phyloP scores from a whole-genome alignment of 2,329 filamentous ascomycete species.

The Trichoderma sp. region DNA sequence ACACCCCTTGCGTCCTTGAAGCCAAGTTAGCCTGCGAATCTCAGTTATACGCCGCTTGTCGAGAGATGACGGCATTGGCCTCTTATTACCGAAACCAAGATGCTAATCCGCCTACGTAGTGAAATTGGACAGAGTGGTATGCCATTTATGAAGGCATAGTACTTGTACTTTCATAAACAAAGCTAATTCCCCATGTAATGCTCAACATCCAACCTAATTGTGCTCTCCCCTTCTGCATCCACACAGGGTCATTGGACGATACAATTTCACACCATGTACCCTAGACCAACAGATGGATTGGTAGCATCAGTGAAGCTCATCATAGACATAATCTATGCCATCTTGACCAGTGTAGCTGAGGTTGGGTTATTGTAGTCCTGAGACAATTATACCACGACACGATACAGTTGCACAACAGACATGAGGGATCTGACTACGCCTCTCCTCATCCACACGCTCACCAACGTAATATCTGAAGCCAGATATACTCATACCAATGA shows the following conservation, averaged over 20 bases:
- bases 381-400: background rate
- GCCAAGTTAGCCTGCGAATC: too few species aligned
- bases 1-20: too few species aligned
- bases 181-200: background rate
- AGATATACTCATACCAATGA: background rate
- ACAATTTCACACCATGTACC: background rate
- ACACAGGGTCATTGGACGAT: background rate
- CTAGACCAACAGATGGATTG: background rate
- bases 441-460: background rate
- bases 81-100: too few species aligned
- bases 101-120: background rate
- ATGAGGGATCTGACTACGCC: background rate
- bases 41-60: too few species aligned
- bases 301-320: background rate
- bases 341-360: background rate
- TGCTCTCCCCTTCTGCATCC: background rate
- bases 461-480: background rate
- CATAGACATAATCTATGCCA: background rate
- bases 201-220: background rate
- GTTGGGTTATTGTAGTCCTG: background rate
- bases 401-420: background rate
- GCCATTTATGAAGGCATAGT: background rate
- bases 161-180: background rate
- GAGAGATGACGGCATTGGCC: too few species aligned
- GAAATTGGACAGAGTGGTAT: background rate